Percentiles rank a stretch among this genome's conserved stretches.
These are phyloP conservation scores for Syzygium jambos DNA, from an alignment of 345 rosid genomes.

Conservation along the genomic window DNA sequence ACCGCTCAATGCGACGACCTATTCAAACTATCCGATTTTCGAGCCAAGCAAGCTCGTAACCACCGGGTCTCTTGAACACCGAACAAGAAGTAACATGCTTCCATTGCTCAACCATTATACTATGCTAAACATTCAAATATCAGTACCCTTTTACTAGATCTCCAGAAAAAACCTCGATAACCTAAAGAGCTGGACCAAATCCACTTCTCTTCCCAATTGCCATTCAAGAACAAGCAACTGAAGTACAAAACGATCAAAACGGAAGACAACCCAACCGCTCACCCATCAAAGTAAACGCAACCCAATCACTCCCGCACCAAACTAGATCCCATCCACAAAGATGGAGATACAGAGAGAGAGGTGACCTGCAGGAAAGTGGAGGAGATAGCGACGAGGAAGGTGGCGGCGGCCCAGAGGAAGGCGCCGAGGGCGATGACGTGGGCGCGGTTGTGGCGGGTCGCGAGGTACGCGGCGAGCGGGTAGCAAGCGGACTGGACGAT, in stretches of 20 bases:
- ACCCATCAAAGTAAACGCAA: not conserved
- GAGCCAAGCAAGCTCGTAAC: not conserved
- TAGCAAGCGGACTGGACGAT: slow-evolving; percentile 48
- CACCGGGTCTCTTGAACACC: not conserved
- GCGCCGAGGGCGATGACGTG: slow-evolving; percentile 68
- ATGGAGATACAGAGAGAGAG: not conserved
- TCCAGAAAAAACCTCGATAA: not conserved
- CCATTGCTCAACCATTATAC: not conserved
- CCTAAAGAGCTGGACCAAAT: not conserved
- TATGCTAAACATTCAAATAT: not conserved
- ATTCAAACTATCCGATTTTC: not conserved
- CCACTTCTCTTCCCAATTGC: not conserved
- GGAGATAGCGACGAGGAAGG: slow-evolving; percentile 63
- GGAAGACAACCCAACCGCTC: not conserved
- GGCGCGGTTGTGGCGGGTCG: slow-evolving; percentile 47
- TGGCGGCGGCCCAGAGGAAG: slow-evolving; percentile 68
- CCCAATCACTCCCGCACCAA: not conserved
- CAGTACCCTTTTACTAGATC: not conserved
- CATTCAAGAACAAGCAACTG: not conserved
- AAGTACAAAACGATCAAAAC: not conserved
- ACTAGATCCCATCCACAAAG: not conserved
- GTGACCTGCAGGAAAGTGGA: slow-evolving; percentile 52
- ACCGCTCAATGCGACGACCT: not conserved
- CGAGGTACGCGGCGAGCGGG: slow-evolving; percentile 59
- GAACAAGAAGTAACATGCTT: not conserved